A percentile compares a stretch with the other conserved stretches of the same genome.
Conservation (phyloP, 225 moss, liverwort and hornwort species). For the Antitrichia curtipendula region DNA sequence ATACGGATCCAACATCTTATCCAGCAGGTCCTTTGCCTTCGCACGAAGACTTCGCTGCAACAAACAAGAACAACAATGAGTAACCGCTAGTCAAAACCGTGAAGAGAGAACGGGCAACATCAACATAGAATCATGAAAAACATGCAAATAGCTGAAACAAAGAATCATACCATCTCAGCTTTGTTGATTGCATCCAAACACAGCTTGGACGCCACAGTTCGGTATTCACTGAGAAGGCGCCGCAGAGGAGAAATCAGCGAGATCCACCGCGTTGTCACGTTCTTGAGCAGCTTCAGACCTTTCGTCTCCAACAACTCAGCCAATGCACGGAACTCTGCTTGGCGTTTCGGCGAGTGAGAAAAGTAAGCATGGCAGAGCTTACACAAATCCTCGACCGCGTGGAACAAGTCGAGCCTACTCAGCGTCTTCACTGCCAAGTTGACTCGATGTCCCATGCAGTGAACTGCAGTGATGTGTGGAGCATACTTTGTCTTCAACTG, state of each 20-base stretch:
- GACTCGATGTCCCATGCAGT: too few relatives aligned
- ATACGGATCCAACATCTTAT: not conserved
- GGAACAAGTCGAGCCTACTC: not conserved
- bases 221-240: not conserved
- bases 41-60: not conserved
- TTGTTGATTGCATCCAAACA: not conserved
- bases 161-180: not conserved
- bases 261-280: not conserved
- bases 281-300: not conserved
- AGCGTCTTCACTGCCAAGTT: too few relatives aligned
- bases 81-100: too few relatives aligned
- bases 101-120: too few relatives aligned
- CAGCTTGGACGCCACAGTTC: not conserved
- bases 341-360: not conserved
- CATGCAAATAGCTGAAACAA: too few relatives aligned
- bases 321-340: not conserved
- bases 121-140: too few relatives aligned
- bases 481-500: too few relatives aligned
- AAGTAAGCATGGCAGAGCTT: not conserved
- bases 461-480: too few relatives aligned
- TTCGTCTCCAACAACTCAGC: not conserved
- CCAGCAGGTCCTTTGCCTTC: not conserved
- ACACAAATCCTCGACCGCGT: not conserved
- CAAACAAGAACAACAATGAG: fast-evolving
- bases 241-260: not conserved